These are phyloP conservation scores for Penicillium sp. DNA, from an alignment of 2,329 filamentous ascomycete genomes.

Conservation along the genomic window DNA sequence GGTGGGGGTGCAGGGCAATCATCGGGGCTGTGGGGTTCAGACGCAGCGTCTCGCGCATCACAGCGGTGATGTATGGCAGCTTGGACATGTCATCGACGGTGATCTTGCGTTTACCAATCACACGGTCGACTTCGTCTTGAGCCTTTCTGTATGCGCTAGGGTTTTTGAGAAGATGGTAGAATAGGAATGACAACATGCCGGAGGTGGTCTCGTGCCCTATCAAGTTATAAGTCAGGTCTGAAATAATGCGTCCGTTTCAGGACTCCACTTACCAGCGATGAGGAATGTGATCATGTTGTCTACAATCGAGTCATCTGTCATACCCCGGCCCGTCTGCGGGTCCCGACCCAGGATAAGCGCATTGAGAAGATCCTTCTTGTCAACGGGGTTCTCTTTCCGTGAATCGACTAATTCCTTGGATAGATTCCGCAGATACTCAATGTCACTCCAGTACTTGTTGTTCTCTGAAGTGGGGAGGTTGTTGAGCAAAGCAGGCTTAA, in stretches of 20 bases:
- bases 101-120: slow-evolving; percentile 53
- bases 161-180: slow-evolving; percentile 57
- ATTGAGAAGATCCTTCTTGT: slow-evolving; percentile 59
- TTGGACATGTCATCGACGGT: slow-evolving; percentile 55
- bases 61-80: slow-evolving; percentile 57
- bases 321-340: slow-evolving; percentile 56
- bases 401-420: slow-evolving; percentile 54
- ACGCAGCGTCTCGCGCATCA: slow-evolving; percentile 57
- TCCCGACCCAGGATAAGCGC: slow-evolving; percentile 63
- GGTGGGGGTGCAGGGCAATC: slow-evolving; percentile 46
- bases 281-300: slow-evolving; percentile 67
- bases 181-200: slow-evolving; percentile 56
- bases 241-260: neutral
- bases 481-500: slow-evolving; percentile 42
- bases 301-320: slow-evolving; percentile 55
- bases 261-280: slow-evolving; percentile 45
- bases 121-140: slow-evolving; percentile 58
- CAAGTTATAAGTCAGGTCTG: slow-evolving; percentile 1
- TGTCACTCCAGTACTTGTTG: slow-evolving; percentile 26
- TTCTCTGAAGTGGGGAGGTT: slow-evolving; percentile 36
- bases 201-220: slow-evolving; percentile 62
- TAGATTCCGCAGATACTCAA: slow-evolving; percentile 44
- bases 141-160: slow-evolving; percentile 54
- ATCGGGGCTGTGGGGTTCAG: slow-evolving; percentile 50
- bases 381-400: slow-evolving; percentile 47